Conservation (phyloP, 2,329 filamentous ascomycete species). For the Trichoderma koningiopsis region DNA sequence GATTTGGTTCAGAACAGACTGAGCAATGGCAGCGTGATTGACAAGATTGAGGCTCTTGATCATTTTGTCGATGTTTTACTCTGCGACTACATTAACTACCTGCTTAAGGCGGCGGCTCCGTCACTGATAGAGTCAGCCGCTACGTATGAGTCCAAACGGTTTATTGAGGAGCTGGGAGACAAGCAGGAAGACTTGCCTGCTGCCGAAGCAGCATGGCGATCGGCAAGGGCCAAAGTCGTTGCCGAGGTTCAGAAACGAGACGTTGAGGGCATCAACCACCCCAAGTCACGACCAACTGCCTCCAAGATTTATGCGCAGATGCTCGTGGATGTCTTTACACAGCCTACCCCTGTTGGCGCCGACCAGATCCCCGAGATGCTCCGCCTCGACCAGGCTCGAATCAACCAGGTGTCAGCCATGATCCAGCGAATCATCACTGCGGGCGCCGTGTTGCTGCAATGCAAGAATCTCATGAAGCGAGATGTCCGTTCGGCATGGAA, state of each 20-base stretch:
- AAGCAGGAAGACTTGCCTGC: conserved; percentile 56
- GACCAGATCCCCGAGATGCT: conserved; percentile 73
- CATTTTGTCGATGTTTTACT: conserved; percentile 76
- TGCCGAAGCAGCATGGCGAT: conserved; percentile 68
- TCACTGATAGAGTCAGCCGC: conserved; percentile 70
- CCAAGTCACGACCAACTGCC: conserved; percentile 63
- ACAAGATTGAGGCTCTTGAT: conserved; percentile 74
- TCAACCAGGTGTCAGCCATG: conserved; percentile 46
- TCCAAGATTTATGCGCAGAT: conserved; percentile 76
- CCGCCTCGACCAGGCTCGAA: conserved; percentile 66
- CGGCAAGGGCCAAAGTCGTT: conserved; percentile 64
- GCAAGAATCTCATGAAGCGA: conserved; percentile 80
- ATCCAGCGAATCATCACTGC: conserved; percentile 66
- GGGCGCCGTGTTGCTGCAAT: conserved; percentile 74
- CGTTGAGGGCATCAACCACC: conserved; percentile 65
- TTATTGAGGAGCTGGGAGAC: conserved; percentile 64
- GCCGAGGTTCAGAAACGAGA: conserved; percentile 69
- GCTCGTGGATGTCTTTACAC: conserved; percentile 74
- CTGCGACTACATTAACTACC: conserved; percentile 80
- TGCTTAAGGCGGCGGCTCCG: conserved; percentile 71
- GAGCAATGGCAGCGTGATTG: conserved; percentile 65
- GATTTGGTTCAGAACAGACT: conserved; percentile 65
- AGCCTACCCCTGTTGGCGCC: conserved; percentile 56
- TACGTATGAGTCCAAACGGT: conserved; percentile 73
- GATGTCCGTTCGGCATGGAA: conserved; percentile 80